Evolutionary conservation across 495 filamentous ascomycete genomes (phyloP), one percentile per base, ranked within the genome.

Genomic region (Aspergillus cavernicola): DNA sequence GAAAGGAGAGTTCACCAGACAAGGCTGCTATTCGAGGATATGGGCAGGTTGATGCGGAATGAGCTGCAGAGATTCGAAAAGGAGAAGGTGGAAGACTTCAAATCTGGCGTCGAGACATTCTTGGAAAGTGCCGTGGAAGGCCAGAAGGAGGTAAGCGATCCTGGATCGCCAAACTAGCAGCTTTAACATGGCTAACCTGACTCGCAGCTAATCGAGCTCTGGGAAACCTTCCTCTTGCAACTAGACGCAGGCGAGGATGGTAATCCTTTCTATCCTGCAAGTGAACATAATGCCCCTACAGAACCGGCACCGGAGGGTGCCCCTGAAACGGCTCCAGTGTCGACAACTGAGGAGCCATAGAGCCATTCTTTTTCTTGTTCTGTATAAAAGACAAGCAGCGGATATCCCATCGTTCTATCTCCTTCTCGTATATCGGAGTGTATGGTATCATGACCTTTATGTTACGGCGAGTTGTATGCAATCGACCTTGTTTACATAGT

Each of bases 21-120:
- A 2, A 77, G 91, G 43, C 65, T 98, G 51, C 68, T 96, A 49
- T 98, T 98, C 66, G 93, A 98, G 55, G 95, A 98, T 65, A 97
- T 98, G 93, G 93, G 93, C 11, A 80, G 90, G 22, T 73, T 96
- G 65, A 92, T 98, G 91, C 80, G 89, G 33, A 74, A 76, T 24
- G 93, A 98, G 69, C 76, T 98, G 53, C 93, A 97, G 56, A 78
- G 91, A 23, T 98, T 98, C 61, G 93, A 97, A 74, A 82, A 82
- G 60, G 93, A 98, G 74, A 98, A 98, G 76, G 93, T 98, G 7
- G 93, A 98, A 66, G 93, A 98, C 67, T 98, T 98, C 72, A 98
- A 97, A 75, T 92, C 87, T 54, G 95, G 90, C 0, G 92, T 98
- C 2, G 93, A 98, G 75, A 98, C 93, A 0, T 98, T 92, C 68